Evolutionary conservation across 805 yeast genomes (phyloP).

Genomic region (Candida caryicola): DNA sequence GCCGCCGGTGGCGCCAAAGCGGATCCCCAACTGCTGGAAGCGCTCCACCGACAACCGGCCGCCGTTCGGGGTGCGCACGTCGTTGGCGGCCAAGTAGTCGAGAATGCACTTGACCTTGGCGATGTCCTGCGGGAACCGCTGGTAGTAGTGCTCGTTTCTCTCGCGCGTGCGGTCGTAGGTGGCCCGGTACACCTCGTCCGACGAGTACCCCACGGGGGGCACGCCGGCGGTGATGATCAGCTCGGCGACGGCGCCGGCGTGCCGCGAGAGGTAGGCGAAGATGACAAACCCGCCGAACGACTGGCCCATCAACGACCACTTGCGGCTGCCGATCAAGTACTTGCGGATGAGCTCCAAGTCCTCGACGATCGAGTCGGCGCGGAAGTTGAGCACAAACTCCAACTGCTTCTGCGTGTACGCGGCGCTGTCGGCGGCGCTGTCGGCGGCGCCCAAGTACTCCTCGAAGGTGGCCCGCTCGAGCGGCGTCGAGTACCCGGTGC

Average conservation of each 20-base stretch:
- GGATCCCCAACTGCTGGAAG: slow-evolving; percentile 51
- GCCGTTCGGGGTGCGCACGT: slow-evolving; percentile 47
- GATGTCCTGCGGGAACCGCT: slow-evolving; percentile 48
- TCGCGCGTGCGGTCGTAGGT: slow-evolving; percentile 47
- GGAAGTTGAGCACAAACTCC: slow-evolving; percentile 41
- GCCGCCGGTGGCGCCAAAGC: slow-evolving; percentile 52
- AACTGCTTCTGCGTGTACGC: slow-evolving; percentile 25
- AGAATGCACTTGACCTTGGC: slow-evolving; percentile 36
- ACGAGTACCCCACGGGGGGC: slow-evolving; percentile 47
- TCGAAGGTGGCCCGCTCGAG: slow-evolving; percentile 34
- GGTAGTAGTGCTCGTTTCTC: slow-evolving; percentile 47
- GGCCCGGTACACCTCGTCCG: slow-evolving; percentile 49
- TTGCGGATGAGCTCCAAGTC: slow-evolving; percentile 49
- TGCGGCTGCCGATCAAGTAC: slow-evolving; percentile 30
- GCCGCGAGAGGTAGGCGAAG: slow-evolving; percentile 48
- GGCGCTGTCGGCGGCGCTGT: slow-evolving; percentile 14
- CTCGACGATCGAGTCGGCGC: slow-evolving; percentile 52
- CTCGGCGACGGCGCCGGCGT: slow-evolving; percentile 39
- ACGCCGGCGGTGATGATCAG: slow-evolving; percentile 56
- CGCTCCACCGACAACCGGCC: slow-evolving; percentile 49
- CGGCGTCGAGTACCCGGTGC: slow-evolving; percentile 56
- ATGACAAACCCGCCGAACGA: slow-evolving; percentile 55
- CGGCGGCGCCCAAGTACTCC: slow-evolving; percentile 11
- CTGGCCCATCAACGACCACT: slow-evolving; percentile 56
- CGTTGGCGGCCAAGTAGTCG: slow-evolving; percentile 25